phyloP scores from a whole-genome alignment of 306 rosid species.

The Citrullus amarus region DNA sequence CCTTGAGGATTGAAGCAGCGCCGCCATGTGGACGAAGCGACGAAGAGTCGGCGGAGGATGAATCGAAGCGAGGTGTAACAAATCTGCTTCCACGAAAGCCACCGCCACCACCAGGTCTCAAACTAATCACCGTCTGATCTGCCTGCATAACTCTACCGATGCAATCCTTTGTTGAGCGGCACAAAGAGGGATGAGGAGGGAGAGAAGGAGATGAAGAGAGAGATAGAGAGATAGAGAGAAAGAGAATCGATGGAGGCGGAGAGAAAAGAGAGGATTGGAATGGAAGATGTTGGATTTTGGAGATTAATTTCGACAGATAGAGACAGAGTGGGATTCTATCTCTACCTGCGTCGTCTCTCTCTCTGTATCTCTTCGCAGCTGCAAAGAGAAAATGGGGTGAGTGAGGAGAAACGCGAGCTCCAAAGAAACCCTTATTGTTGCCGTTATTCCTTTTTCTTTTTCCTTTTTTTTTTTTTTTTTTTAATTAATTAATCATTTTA shows the following conservation, averaged over 20 bases:
- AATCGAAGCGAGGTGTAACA: constrained; percentile 17
- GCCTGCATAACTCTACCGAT: constrained; percentile 22
- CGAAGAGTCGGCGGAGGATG: constrained; percentile 18
- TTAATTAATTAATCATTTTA: neutral
- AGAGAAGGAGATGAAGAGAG: neutral
- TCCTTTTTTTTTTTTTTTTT: neutral
- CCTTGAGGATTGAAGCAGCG: constrained; percentile 18
- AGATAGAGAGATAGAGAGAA: neutral
- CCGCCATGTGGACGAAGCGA: constrained; percentile 16
- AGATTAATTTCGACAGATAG: constrained; percentile 5
- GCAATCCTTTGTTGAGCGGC: neutral
- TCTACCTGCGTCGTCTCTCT: neutral
- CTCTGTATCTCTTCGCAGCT: constrained; percentile 19
- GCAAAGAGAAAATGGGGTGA: constrained; percentile 8
- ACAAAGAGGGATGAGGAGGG: neutral
- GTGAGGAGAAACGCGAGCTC: constrained; percentile 12
- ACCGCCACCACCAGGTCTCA: constrained; percentile 34
- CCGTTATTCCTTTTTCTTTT: neutral
- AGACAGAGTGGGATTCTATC: constrained; percentile 12
- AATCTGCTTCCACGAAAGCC: constrained; percentile 21
- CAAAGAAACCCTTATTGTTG: constrained; percentile 8
- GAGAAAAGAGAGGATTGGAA: neutral
- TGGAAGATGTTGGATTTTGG: neutral
- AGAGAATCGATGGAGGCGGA: neutral
- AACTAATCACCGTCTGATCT: constrained; percentile 28